These are phyloP conservation scores for Backusella circina DNA, from an alignment of 192 early-diverging fungal genomes.

Conservation along the genomic window DNA sequence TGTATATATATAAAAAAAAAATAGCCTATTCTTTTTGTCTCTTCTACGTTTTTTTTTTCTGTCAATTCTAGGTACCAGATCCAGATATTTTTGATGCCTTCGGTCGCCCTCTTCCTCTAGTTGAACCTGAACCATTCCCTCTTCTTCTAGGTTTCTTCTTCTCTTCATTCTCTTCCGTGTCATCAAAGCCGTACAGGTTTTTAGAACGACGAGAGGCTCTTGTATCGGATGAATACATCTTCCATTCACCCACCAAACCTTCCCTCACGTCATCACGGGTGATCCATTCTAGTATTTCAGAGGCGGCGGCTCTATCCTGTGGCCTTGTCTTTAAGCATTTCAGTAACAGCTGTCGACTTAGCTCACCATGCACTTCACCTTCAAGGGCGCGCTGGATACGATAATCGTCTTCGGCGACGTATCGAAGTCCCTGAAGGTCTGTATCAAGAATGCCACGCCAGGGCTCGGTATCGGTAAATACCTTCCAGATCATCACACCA, in stretches of 20 bases:
- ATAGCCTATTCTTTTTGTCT: neutral
- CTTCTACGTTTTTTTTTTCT: neutral
- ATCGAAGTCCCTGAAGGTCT: slow-evolving; percentile 49
- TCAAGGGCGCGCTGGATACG: slow-evolving; percentile 50
- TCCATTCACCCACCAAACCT: slow-evolving; percentile 49
- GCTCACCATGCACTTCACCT: slow-evolving; percentile 37
- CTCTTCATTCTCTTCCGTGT: slow-evolving; percentile 13
- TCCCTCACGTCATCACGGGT: slow-evolving; percentile 33
- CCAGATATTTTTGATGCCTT: neutral
- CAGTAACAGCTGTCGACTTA: slow-evolving; percentile 41
- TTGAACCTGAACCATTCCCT: neutral
- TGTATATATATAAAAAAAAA: neutral
- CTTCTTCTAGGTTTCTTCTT: slow-evolving; percentile 3
- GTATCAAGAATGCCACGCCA: slow-evolving; percentile 60
- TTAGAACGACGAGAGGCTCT: slow-evolving; percentile 22
- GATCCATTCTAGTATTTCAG: slow-evolving; percentile 45
- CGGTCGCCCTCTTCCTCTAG: slow-evolving; percentile 3
- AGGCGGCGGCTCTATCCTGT: slow-evolving; percentile 39
- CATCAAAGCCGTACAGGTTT: slow-evolving; percentile 29
- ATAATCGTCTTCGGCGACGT: slow-evolving; percentile 42
- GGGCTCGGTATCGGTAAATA: slow-evolving; percentile 55
- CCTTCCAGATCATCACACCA: slow-evolving; percentile 57
- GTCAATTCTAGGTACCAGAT: neutral
- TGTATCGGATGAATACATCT: slow-evolving; percentile 34
- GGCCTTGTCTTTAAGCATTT: slow-evolving; percentile 42